phyloP scores from a whole-genome alignment of 495 filamentous ascomycete genomes.

The Hyphodiscus hymeniophilus region DNA sequence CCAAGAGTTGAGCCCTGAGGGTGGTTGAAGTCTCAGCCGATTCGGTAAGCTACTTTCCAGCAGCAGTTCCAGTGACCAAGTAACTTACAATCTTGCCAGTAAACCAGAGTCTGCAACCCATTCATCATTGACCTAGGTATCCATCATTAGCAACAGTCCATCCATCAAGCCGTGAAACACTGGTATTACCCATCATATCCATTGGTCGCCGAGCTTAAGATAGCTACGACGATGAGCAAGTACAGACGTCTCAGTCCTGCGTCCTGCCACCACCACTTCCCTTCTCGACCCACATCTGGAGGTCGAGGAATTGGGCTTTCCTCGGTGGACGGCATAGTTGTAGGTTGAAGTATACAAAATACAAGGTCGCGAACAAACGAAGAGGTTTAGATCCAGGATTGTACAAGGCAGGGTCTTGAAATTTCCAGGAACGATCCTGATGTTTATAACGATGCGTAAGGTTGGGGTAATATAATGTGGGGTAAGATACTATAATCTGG shows the following conservation, averaged over 20 bases:
- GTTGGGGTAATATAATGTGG: no score
- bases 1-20: background rate
- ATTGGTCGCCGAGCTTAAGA: slow-evolving; percentile 10
- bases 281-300: background rate
- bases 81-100: slow-evolving; percentile 25
- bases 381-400: background rate
- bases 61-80: background rate
- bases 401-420: no score
- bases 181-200: slow-evolving; percentile 23
- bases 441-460: no score
- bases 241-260: background rate
- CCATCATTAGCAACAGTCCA: no score
- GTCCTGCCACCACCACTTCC: slow-evolving; percentile 3
- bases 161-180: no score
- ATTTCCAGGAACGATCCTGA: no score
- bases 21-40: slow-evolving; percentile 2
- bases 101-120: slow-evolving; percentile 35
- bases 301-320: background rate
- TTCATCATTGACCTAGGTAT: slow-evolving; percentile 44
- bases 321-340: background rate
- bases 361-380: background rate
- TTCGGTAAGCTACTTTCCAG: background rate
- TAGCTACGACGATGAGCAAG: slow-evolving; percentile 6
- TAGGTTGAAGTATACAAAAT: background rate
- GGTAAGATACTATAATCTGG: no score